A percentile compares a stretch with the other conserved stretches of the same genome.
Conservation (phyloP, 148 eudicot genomes). For the Rhododendron henanense region DNA sequence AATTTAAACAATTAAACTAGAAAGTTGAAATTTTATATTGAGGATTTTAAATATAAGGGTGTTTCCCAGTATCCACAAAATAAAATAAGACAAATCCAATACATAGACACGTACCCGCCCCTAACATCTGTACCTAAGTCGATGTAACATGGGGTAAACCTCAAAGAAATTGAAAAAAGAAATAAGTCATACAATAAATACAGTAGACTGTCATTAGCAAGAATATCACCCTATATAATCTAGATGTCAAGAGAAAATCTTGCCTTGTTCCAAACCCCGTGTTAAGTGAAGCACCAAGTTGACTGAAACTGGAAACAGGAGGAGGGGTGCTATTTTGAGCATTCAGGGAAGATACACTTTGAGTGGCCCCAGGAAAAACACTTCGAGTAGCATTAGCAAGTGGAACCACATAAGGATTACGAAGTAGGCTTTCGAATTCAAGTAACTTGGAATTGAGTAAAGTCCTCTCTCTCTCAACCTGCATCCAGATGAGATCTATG, state of each 20-base stretch:
- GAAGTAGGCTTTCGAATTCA: slow-evolving; percentile 62
- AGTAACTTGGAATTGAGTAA: slow-evolving; percentile 57
- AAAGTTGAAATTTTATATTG: not conserved
- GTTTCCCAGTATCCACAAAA: not conserved
- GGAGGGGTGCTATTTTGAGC: slow-evolving; percentile 39
- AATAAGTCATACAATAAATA: not conserved
- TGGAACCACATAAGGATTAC: slow-evolving; percentile 45
- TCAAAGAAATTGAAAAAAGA: not conserved
- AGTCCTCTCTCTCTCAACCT: slow-evolving; percentile 90
- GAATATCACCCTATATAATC: slow-evolving; percentile 6
- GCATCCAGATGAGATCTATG: slow-evolving; percentile 17
- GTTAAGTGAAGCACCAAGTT: slow-evolving; percentile 49
- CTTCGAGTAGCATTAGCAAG: slow-evolving; percentile 37
- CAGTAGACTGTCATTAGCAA: not conserved
- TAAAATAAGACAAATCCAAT: not conserved
- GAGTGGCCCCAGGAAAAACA: slow-evolving; percentile 34
- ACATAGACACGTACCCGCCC: not conserved
- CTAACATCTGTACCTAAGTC: not conserved
- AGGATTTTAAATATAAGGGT: not conserved
- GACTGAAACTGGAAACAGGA: slow-evolving; percentile 58
- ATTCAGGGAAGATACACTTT: slow-evolving; percentile 29
- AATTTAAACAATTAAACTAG: not conserved
- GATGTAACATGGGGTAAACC: not conserved
- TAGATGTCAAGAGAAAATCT: slow-evolving; percentile 17
- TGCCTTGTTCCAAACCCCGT: slow-evolving; percentile 44